phyloP scores from a whole-genome alignment of 176 grass and related monocot genomes.

The Cenchrus purpureus region DNA sequence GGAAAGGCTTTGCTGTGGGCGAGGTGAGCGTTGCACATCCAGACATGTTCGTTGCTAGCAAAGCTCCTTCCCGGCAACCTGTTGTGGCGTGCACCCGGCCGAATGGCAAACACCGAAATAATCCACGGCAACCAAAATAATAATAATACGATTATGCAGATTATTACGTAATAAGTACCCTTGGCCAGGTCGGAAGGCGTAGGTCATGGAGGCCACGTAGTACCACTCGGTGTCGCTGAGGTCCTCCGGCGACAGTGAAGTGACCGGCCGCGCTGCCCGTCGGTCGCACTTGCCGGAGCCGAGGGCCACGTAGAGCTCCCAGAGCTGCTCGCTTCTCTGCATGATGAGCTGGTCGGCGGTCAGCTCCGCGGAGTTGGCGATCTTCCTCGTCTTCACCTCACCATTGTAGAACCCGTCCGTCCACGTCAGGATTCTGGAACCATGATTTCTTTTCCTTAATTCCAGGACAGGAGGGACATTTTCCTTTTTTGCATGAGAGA shows the following conservation, averaged over 20 bases:
- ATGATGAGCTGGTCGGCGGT: slow-evolving; percentile 6
- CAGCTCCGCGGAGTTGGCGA: neutral
- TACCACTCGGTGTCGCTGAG: slow-evolving; percentile 84
- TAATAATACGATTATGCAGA: no score
- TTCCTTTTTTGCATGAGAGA: no score
- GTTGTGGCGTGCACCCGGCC: neutral
- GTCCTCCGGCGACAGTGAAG: slow-evolving; percentile 80
- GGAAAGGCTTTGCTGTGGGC: slow-evolving; percentile 55
- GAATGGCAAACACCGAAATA: no score
- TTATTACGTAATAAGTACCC: slow-evolving; percentile 41
- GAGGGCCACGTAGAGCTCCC: slow-evolving; percentile 77
- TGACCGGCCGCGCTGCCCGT: slow-evolving; percentile 61
- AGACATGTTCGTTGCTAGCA: no score
- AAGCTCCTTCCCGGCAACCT: slow-evolving; percentile 62
- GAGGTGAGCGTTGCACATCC: slow-evolving; percentile 60
- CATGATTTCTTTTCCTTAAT: no score
- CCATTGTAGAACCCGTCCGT: slow-evolving; percentile 93
- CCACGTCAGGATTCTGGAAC: slow-evolving; percentile 48
- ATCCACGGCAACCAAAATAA: no score
- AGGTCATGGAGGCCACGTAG: slow-evolving; percentile 93
- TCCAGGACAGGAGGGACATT: no score
- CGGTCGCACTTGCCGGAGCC: slow-evolving; percentile 60
- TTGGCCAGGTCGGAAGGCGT: slow-evolving; percentile 68
- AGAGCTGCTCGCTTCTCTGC: slow-evolving; percentile 76
- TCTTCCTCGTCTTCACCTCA: slow-evolving; percentile 90